Base-by-base conservation (phyloP, 768 basidiomycete genomes). In the Paxillus ammoniavirescens region DNA sequence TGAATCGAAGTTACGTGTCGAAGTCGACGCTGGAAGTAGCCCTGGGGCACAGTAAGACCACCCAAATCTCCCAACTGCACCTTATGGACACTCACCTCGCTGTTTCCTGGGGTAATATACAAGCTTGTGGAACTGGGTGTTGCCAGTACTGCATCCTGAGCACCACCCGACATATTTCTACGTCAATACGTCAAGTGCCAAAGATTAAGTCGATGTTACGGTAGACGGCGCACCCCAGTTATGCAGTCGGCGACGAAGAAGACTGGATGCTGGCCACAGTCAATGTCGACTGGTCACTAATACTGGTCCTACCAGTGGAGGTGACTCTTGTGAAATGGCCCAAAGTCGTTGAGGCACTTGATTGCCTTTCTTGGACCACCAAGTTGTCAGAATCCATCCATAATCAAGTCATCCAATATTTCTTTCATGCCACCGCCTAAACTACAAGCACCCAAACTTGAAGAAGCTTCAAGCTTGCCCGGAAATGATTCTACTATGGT, bases 1-100 rank as follows among this genome's bases (percentile, higher is more conserved):
- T 91, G 87, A 46, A 93, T 74, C 41, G 82, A 77, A 52, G 81
- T 77, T 53, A 92, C 77, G 72, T 92, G 88, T 59, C 89, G 82
- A 57, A 90, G 75, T 41, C 87, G 85, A 63, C 82, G 82, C 82
- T 89, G 68, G 43, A 65, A 68, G 55, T 7, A 60, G 36, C 49
- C 54, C 68, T 70, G 36, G 50, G 17, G 28, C n/a, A 47, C 17
- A 21, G 53, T 8, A n/a, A 41, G 2, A 42, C 53, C 31, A 8
- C 23, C 53, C 17, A 21, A 51, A 35, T 33, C 23, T 31, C 42
- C 37, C 37, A 28, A 46, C 12, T 36, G 35, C 43, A 35, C 21
- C n/a, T 2, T 28, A 37, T 14, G 14, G 37, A 21, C 21, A 53
- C 67, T 37, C 21, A 61, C 67, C 57, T 61, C 55, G 50, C 30